These are phyloP conservation scores for Lantana camara DNA, from an alignment of 257 asterid species.

Conservation along the genomic window DNA sequence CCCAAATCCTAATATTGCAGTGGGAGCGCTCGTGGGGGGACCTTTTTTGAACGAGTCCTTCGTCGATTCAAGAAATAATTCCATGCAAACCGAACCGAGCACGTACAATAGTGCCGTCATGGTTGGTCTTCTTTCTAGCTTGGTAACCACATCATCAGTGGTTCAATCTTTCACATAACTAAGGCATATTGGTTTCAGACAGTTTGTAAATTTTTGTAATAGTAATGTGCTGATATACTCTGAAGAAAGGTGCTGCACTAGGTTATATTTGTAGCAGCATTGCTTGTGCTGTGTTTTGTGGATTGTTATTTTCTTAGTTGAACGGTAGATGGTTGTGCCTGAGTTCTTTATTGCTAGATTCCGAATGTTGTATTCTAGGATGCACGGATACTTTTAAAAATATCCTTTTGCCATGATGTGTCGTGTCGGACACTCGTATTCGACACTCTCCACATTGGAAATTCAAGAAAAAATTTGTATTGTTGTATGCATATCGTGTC, in stretches of 20 bases:
- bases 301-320: neutral
- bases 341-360: neutral
- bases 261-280: neutral
- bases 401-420: too few species aligned
- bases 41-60: slow-evolving; percentile 84
- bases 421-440: too few species aligned
- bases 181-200: neutral
- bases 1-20: slow-evolving; percentile 85
- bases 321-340: neutral
- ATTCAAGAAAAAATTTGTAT: too few species aligned
- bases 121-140: slow-evolving; percentile 82
- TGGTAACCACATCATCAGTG: slow-evolving; percentile 87
- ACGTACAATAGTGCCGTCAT: slow-evolving; percentile 81
- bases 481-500: too few species aligned
- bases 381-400: too few species aligned
- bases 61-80: slow-evolving; percentile 82
- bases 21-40: slow-evolving; percentile 93
- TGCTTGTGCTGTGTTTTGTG: neutral
- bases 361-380: too few species aligned
- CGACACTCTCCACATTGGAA: too few species aligned
- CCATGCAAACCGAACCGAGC: slow-evolving; percentile 91
- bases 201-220: slow-evolving; percentile 39
- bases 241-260: neutral
- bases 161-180: slow-evolving; percentile 56
- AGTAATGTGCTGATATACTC: slow-evolving; percentile 24